Conservation (phyloP, 1,284 basidiomycete genomes). For the Singerocomus inundabilis region DNA sequence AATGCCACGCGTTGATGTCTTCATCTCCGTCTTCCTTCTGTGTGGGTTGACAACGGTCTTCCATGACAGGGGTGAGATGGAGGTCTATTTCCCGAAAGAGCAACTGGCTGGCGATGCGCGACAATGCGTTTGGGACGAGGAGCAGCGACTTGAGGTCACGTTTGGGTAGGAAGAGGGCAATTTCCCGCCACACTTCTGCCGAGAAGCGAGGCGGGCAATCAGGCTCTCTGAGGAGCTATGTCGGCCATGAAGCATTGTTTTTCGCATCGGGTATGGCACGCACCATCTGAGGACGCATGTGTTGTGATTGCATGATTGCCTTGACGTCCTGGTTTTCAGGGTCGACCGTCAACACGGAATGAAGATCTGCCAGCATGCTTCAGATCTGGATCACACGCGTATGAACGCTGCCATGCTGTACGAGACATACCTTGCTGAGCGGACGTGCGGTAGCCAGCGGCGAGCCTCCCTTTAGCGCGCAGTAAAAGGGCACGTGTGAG, state of each 20-base stretch:
- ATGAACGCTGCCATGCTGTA: not conserved
- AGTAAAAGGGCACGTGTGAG: constrained; percentile 60
- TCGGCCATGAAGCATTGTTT: not conserved
- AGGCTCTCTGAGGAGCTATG: constrained; percentile 35
- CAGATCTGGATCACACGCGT: constrained; percentile 1
- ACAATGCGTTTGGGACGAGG: constrained; percentile 62
- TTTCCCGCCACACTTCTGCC: constrained; percentile 68
- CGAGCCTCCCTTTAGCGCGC: constrained; percentile 60
- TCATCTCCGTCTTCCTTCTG: constrained; percentile 13
- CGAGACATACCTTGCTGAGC: constrained; percentile 57
- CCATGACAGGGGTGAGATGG: constrained; percentile 38
- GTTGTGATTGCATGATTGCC: constrained; percentile 48
- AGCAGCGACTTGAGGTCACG: constrained; percentile 66
- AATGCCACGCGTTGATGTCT: constrained; percentile 48
- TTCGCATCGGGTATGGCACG: not conserved
- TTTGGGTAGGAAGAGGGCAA: constrained; percentile 58
- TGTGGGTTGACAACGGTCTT: constrained; percentile 15
- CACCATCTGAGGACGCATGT: constrained; percentile 35
- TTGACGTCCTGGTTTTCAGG: constrained; percentile 69
- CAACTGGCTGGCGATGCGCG: constrained; percentile 64
- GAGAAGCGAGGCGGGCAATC: constrained; percentile 48
- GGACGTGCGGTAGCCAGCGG: constrained; percentile 55
- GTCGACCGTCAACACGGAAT: constrained; percentile 60
- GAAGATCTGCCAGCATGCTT: constrained; percentile 48
- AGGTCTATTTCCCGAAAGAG: constrained; percentile 64